Evolutionary conservation across 1,139 yeast species (phyloP).

Genomic region (Geotrichum candidum): DNA sequence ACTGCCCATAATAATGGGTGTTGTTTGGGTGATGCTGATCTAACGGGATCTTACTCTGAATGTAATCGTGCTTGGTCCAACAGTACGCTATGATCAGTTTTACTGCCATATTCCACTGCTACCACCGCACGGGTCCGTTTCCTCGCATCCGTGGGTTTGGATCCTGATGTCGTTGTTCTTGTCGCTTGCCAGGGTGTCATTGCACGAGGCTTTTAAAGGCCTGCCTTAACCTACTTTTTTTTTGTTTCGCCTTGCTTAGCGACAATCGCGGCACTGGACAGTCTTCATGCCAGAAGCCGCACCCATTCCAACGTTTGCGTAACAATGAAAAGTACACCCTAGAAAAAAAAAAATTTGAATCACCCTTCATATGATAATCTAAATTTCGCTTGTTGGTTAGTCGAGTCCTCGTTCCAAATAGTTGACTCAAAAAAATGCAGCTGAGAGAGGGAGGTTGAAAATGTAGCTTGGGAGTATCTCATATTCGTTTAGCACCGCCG

Average conservation of each 20-base stretch:
- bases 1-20: too few relatives aligned
- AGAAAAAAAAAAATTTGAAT: neutral
- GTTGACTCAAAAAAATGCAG: neutral
- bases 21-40: too few relatives aligned
- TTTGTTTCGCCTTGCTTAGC: neutral
- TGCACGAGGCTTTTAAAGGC: neutral
- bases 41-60: too few relatives aligned
- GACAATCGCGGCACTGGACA: neutral
- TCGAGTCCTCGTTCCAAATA: neutral
- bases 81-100: too few relatives aligned
- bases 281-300: neutral
- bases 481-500: neutral
- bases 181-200: neutral
- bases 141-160: neutral
- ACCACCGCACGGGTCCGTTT: too few relatives aligned
- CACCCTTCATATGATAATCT: neutral
- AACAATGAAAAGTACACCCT: neutral
- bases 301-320: neutral
- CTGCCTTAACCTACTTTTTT: neutral
- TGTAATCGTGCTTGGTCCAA: too few relatives aligned
- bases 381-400: neutral
- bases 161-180: neutral
- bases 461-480: neutral
- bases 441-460: neutral
- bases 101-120: too few relatives aligned